These are phyloP conservation scores for Setomelanomma holmii DNA, from an alignment of 2,329 filamentous ascomycete species.

Conservation along the genomic window DNA sequence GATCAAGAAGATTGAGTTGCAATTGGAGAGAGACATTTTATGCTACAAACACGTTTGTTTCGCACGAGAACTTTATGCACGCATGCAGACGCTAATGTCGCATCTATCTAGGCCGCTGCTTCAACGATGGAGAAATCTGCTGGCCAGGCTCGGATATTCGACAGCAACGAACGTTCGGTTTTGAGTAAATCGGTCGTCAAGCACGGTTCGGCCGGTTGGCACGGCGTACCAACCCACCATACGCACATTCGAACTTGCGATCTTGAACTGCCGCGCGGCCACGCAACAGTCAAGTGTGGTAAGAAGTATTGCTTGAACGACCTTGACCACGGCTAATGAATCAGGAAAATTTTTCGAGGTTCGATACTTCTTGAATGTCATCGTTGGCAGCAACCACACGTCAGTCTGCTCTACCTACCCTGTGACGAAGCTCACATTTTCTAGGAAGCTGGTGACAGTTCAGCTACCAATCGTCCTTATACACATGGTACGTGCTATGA, in stretches of 20 bases:
- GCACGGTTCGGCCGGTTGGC: conserved; percentile 54
- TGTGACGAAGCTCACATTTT: conserved; percentile 5
- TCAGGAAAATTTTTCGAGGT: conserved; percentile 63
- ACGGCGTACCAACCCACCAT: conserved; percentile 55
- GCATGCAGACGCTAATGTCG: conserved; percentile 24
- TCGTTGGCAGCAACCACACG: conserved; percentile 54
- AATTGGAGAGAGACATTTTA: conserved; percentile 59
- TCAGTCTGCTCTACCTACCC: conserved; percentile 22
- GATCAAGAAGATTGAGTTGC: conserved; percentile 59
- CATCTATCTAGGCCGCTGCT: conserved; percentile 52
- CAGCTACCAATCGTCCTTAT: conserved; percentile 64
- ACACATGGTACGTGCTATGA: conserved; percentile 55
- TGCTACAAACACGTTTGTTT: conserved; percentile 58
- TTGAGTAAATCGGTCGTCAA: conserved; percentile 54
- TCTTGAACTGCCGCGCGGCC: conserved; percentile 58
- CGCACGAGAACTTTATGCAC: background rate
- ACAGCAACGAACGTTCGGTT: conserved; percentile 58
- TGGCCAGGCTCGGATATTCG: conserved; percentile 60
- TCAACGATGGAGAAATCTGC: conserved; percentile 58
- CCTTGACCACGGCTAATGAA: conserved; percentile 12
- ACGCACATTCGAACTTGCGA: conserved; percentile 58
- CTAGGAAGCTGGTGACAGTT: conserved; percentile 58
- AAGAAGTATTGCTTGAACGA: conserved; percentile 7
- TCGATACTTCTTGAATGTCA: conserved; percentile 61
- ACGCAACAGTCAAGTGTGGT: conserved; percentile 60